A percentile compares a stretch with the other conserved stretches of the same genome.
These are phyloP conservation scores for Chlamydomonas asymmetrica DNA, from an alignment of 139 green algal species.

Conservation along the genomic window DNA sequence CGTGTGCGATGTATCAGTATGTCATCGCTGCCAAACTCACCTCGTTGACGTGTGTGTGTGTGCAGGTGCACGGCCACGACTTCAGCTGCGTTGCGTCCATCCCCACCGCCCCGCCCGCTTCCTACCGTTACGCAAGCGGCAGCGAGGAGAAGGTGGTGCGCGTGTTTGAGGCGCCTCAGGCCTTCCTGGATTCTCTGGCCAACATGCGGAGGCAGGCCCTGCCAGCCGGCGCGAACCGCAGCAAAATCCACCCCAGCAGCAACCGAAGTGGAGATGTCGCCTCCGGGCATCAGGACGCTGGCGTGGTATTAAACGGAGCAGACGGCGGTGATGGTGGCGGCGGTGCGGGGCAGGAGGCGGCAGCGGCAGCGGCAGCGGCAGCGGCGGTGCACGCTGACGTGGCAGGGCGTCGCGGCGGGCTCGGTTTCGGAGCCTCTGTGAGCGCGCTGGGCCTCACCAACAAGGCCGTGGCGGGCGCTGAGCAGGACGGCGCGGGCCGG, in stretches of 20 bases:
- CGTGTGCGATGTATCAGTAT: not conserved
- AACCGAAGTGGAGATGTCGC: too few species aligned
- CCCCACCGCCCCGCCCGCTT: conserved; percentile 12
- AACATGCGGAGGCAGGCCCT: not conserved
- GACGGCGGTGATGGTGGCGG: too few species aligned
- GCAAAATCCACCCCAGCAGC: too few species aligned
- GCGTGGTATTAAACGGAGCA: too few species aligned
- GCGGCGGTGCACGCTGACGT: not conserved
- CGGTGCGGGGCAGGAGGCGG: conserved; percentile 14
- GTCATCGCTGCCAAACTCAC: not conserved
- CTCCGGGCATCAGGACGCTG: too few species aligned
- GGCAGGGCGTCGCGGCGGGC: not conserved
- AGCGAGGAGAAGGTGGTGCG: conserved; percentile 96
- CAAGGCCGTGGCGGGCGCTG: conserved; percentile 86
- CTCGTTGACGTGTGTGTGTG: not conserved
- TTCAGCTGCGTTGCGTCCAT: conserved; percentile 76
- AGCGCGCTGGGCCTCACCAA: conserved; percentile 93
- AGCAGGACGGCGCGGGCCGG: too few species aligned
- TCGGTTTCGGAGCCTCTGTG: conserved; percentile 71
- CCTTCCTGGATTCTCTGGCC: conserved; percentile 59
- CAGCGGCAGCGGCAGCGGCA: not conserved
- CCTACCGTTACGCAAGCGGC: conserved; percentile 67
- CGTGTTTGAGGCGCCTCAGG: conserved; percentile 84
- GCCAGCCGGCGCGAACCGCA: not conserved
- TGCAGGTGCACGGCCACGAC: conserved; percentile 96